Base-by-base conservation (phyloP, 2,329 filamentous ascomycete species). In the Magnaporthiopsis rhizophila region DNA sequence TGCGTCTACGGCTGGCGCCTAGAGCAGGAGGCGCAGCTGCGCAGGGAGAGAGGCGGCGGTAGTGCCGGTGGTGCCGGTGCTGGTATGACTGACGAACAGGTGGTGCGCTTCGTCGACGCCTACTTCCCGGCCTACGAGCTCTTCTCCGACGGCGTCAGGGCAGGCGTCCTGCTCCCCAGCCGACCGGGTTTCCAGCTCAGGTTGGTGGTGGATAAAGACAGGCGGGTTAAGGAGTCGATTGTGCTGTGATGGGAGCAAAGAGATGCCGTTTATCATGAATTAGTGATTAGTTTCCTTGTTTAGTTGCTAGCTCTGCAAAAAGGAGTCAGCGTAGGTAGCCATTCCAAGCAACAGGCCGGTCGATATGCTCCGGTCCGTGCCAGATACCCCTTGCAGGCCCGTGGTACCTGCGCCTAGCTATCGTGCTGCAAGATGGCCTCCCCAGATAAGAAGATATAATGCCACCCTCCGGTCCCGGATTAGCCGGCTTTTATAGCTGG, bases 1-100 rank as follows among this genome's bases (percentile, higher is more conserved):
- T 93, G 87, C 72, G 93, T 96, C 63, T 97, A 97, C 71, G 84
- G 83, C 66, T 97, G 93, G 93, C 86, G 92, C 18, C 78, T 87
- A 69, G 81, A 97, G 77, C 91, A 96, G 76, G 92, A 97, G 76
- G 83, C 83, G 61, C 83, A 83, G 65, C 79, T 97, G 70, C 84
- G 89, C 30, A 79, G 79, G 9, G 76, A 81, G 28, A 89, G 84
- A 68, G 91, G 90, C 11, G 45, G 45, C 21, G 6, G 30, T 30
- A 7, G 30, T 7, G 3, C 2, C 6, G 30, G 3, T 7, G 30
- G 30, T 5, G 30, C 30, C 30, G 6, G 30, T 30, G 83, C 81
- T 0, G 92, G 91, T 36, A 97, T 97, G 93, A 89, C 86, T 1
- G 88, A 91, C 69, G 88, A 91, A 64, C 84, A 94, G 73, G 91